These are phyloP conservation scores for Gloeophyllum trabeum DNA, from an alignment of 768 basidiomycete species.

Conservation along the genomic window DNA sequence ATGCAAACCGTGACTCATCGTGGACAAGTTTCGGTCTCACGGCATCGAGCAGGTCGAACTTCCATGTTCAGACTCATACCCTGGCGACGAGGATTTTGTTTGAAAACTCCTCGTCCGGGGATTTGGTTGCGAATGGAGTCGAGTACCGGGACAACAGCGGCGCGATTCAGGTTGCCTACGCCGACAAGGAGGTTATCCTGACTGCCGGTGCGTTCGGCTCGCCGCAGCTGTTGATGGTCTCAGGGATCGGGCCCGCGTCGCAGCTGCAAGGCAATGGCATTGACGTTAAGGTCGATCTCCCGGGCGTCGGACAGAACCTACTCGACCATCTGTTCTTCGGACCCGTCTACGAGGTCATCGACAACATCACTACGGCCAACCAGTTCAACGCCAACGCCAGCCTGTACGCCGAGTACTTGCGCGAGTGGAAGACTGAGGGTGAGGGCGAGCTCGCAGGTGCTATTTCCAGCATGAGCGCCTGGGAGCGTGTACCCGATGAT, in stretches of 20 bases:
- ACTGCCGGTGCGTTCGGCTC: not conserved
- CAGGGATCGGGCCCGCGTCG: not conserved
- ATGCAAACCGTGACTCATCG: not conserved
- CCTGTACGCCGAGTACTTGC: not conserved
- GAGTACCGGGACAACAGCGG: not conserved
- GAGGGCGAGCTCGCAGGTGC: not conserved
- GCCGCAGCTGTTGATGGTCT: not conserved
- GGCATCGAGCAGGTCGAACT: not conserved
- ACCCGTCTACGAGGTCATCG: not conserved
- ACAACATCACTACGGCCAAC: not conserved
- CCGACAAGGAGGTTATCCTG: constrained; percentile 1
- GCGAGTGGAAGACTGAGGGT: not conserved
- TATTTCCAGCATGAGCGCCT: not conserved
- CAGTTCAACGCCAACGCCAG: not conserved
- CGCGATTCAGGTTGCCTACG: constrained; percentile 1
- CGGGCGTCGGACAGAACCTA: not conserved
- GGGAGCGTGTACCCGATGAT: not conserved
- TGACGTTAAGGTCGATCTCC: not conserved
- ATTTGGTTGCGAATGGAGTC: not conserved
- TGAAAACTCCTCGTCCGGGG: not conserved
- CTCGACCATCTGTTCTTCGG: not conserved
- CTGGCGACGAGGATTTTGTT: not conserved
- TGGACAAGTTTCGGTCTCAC: not conserved
- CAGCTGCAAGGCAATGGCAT: not conserved
- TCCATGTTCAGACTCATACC: not conserved